phyloP scores from a whole-genome alignment of 768 basidiomycete genomes.

The Candolleomyces eurysporus region DNA sequence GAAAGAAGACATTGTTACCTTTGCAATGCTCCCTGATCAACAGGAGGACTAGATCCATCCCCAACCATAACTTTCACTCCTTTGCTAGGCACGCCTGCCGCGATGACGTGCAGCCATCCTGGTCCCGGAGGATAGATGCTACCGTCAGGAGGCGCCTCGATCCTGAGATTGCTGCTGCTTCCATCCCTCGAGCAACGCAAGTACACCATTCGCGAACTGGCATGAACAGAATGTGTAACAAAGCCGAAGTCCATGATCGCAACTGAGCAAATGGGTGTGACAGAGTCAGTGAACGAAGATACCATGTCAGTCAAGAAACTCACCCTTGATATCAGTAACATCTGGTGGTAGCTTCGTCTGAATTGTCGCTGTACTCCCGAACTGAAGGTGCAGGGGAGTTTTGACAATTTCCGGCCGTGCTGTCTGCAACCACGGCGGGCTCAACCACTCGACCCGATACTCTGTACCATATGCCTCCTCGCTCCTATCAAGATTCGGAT shows the following conservation, averaged over 20 bases:
- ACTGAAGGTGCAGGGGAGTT: constrained; percentile 36
- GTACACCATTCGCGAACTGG: constrained; percentile 75
- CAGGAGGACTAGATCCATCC: constrained; percentile 55
- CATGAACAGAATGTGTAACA: constrained; percentile 74
- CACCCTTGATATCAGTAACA: constrained; percentile 50
- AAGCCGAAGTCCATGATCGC: constrained; percentile 81
- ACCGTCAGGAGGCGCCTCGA: constrained; percentile 64
- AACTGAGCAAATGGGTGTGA: constrained; percentile 37
- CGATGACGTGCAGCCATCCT: constrained; percentile 70
- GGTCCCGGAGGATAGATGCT: constrained; percentile 79
- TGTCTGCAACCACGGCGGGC: constrained; percentile 74
- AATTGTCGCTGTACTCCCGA: constrained; percentile 47
- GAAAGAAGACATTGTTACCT: constrained; percentile 45
- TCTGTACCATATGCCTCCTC: constrained; percentile 76
- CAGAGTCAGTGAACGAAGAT: not conserved
- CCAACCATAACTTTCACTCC: constrained; percentile 69
- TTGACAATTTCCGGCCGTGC: constrained; percentile 52
- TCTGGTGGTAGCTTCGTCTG: constrained; percentile 37
- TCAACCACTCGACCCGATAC: constrained; percentile 85
- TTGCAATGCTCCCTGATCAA: constrained; percentile 51
- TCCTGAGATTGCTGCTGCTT: constrained; percentile 39
- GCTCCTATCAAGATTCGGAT: constrained; percentile 79
- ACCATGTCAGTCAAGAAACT: constrained; percentile 2
- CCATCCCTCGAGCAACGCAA: constrained; percentile 43
- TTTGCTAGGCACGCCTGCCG: constrained; percentile 61